Evolutionary conservation across 192 early-diverging fungal genomes (phyloP).

Genomic region (Backusella morwellensis): DNA sequence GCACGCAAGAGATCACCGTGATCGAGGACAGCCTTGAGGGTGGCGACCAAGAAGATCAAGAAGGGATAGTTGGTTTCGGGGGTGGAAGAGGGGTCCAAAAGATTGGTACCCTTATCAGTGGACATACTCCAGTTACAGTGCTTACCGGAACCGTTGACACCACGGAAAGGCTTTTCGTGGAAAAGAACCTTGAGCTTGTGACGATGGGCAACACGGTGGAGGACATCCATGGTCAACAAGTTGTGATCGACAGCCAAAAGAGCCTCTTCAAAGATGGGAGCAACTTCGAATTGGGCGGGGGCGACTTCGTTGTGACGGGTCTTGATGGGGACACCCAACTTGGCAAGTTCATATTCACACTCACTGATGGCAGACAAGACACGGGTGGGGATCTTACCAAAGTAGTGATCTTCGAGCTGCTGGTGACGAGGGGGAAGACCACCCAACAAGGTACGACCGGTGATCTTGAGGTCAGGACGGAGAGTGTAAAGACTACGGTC

Average conservation of each 20-base stretch:
- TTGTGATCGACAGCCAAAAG: slow-evolving; percentile 98
- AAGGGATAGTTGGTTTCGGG: slow-evolving; percentile 99
- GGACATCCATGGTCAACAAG: slow-evolving; percentile 95
- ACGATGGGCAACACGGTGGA: slow-evolving; percentile 96
- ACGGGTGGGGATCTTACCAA: slow-evolving; percentile 93
- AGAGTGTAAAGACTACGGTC: slow-evolving; percentile 93
- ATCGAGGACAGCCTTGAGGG: slow-evolving; percentile 87
- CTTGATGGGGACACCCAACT: slow-evolving; percentile 96
- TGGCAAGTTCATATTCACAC: slow-evolving; percentile 89
- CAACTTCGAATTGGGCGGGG: slow-evolving; percentile 96
- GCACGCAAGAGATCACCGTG: slow-evolving; percentile 90
- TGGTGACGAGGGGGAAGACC: slow-evolving; percentile 95
- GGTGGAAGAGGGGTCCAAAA: slow-evolving; percentile 90
- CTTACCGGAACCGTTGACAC: slow-evolving; percentile 98
- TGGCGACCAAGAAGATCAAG: slow-evolving; percentile 90
- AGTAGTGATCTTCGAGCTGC: slow-evolving; percentile 99
- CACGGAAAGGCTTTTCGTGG: slow-evolving; percentile 99
- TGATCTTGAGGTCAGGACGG: slow-evolving; percentile 95
- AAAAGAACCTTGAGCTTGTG: slow-evolving; percentile 95
- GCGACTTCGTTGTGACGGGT: slow-evolving; percentile 99
- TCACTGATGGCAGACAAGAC: slow-evolving; percentile 93
- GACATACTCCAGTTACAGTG: slow-evolving; percentile 99
- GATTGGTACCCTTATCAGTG: slow-evolving; percentile 93
- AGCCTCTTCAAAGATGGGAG: slow-evolving; percentile 97
- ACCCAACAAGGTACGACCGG: slow-evolving; percentile 93